Evolutionary conservation across 2,329 filamentous ascomycete species (phyloP), one percentile per base, ranked within the genome.

Genomic region (Metarhizium sp.): DNA sequence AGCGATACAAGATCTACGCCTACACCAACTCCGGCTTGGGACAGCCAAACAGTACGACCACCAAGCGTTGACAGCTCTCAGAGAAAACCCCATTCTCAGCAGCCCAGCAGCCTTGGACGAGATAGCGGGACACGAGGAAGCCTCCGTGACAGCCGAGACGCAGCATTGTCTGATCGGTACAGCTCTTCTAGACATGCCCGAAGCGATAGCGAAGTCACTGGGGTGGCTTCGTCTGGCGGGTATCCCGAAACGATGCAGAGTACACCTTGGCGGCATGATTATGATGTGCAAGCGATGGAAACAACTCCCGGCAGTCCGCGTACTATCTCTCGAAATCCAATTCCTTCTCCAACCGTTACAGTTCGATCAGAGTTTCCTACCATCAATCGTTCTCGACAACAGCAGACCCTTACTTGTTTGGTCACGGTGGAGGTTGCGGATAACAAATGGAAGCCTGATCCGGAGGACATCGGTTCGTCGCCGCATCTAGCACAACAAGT

Each of bases 341-440:
- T 97, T 57, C 92, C 94, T 1, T 77, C 91, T 6, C 94, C 94
- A 0, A 88, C 84, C 0, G 91, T 99, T n/a, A 95, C 90, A 0
- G 88, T 99, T 50, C 88, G 92, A 57, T 97, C 92, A 67, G 94
- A 99, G 71, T 99, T 96, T 66, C 94, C 94, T 0, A 97, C 94
- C 1, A 81, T 99, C 64, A 96, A 80, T 70, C 82, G 90, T 60
- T 96, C 92, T 20, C 87, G 92, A 52, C 90, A 96, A 67, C 94
- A 96, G 69, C 94, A 99, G 69, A 94, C 90, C 11, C 77, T 99
- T 60, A 97, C 94, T 0, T 99, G 94, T 65, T 76, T 99, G 54
- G 81, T 99, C 52, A 97, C 94, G 0, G 85, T 99, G 50, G 94
- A 99, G 71, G 91, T 97, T 1, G 85, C 91, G 0, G 92, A 95